Evolutionary conservation across 1,284 basidiomycete species (phyloP).

Genomic region (Malassezia yamatoensis): DNA sequence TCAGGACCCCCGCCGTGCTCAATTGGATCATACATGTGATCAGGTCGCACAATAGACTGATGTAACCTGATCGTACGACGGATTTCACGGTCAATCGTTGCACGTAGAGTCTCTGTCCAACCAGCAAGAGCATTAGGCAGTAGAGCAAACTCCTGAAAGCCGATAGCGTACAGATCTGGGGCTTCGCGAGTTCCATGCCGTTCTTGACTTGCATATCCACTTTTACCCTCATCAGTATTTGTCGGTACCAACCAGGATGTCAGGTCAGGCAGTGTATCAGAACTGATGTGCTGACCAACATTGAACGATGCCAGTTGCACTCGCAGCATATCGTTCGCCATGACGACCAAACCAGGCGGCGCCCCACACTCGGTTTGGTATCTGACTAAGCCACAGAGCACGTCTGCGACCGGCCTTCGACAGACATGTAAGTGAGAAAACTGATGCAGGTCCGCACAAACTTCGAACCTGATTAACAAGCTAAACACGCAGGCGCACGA

Average conservation of each 20-base stretch:
- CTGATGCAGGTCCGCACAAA: slow-evolving; percentile 14
- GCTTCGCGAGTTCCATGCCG: slow-evolving; percentile 26
- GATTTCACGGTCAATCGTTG: slow-evolving; percentile 55
- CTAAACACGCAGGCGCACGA: slow-evolving; percentile 14
- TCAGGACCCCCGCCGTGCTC: slow-evolving; percentile 41
- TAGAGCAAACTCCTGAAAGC: slow-evolving; percentile 78
- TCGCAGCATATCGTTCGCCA: slow-evolving; percentile 40
- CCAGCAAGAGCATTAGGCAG: slow-evolving; percentile 50
- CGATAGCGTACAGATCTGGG: slow-evolving; percentile 69
- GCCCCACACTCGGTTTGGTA: neutral
- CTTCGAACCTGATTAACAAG: slow-evolving; percentile 14
- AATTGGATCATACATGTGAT: slow-evolving; percentile 36
- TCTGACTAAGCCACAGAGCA: neutral
- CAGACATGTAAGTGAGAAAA: slow-evolving; percentile 1
- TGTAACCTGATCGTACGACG: slow-evolving; percentile 43
- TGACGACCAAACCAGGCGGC: neutral
- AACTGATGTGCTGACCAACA: slow-evolving; percentile 64
- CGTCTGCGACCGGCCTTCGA: neutral
- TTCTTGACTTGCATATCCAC: slow-evolving; percentile 17
- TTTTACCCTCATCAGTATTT: slow-evolving; percentile 25
- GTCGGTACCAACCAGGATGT: slow-evolving; percentile 45
- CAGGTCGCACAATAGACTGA: slow-evolving; percentile 36
- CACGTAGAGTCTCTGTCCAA: slow-evolving; percentile 54
- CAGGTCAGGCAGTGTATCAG: slow-evolving; percentile 39
- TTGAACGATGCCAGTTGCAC: slow-evolving; percentile 78